A percentile compares a stretch with the other conserved stretches of the same genome.
Evolutionary conservation across 208 protist species (phyloP).

Genomic region (Porcisia deanei): DNA sequence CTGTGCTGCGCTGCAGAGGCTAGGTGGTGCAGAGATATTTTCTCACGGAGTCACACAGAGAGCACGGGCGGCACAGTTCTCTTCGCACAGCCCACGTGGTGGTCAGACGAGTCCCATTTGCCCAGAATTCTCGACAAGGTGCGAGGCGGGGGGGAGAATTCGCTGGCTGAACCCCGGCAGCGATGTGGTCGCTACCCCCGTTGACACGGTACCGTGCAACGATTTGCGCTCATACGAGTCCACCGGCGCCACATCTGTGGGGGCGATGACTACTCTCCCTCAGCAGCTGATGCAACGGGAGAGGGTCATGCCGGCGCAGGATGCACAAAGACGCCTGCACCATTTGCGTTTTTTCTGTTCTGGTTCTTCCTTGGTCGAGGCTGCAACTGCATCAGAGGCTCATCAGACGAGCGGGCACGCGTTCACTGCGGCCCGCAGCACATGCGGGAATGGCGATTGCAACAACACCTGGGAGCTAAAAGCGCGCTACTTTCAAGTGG

Average conservation of each 20-base stretch:
- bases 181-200: not conserved
- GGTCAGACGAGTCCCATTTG: too few species aligned
- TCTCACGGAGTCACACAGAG: not conserved
- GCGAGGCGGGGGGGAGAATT: not conserved
- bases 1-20: constrained; percentile 10
- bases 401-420: not conserved
- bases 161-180: not conserved
- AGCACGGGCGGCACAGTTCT: not conserved
- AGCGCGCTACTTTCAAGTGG: constrained; percentile 21
- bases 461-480: not conserved
- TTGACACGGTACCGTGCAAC: too few species aligned
- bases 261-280: not conserved
- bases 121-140: not conserved
- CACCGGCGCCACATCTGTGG: not conserved
- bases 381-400: not conserved
- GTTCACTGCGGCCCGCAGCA: not conserved
- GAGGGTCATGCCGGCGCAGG: not conserved
- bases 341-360: not conserved
- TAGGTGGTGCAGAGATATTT: not conserved
- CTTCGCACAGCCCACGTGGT: not conserved
- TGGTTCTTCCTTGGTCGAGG: not conserved
- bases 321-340: not conserved
- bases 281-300: not conserved
- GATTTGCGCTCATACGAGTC: not conserved
- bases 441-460: not conserved